Conservation (phyloP, 345 rosid species). For the Populus pruinosa region DNA sequence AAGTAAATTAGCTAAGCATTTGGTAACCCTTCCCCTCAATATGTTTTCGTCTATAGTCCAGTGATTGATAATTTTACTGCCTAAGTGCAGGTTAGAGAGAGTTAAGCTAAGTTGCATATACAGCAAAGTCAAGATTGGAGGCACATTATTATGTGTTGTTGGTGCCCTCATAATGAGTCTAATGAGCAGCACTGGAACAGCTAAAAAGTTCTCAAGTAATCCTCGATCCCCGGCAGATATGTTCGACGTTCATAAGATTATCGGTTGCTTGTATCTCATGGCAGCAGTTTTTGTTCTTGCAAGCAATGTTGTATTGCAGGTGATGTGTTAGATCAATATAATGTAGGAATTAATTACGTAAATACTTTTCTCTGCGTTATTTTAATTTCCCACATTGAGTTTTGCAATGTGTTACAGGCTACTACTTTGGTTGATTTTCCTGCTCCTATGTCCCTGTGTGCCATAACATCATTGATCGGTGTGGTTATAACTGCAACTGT, state of each 20-base stretch:
- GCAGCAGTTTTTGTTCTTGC: slow-evolving; percentile 69
- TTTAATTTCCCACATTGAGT: background rate
- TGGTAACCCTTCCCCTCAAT: background rate
- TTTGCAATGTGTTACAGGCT: slow-evolving; percentile 42
- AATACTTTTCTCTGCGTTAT: background rate
- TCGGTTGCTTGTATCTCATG: slow-evolving; percentile 70
- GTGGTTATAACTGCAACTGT: slow-evolving; percentile 49
- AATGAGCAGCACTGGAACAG: slow-evolving; percentile 55
- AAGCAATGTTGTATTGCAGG: slow-evolving; percentile 72
- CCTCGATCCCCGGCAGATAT: background rate
- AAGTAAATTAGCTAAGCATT: background rate
- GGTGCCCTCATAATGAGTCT: slow-evolving; percentile 82
- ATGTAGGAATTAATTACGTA: background rate
- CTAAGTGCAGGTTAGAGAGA: slow-evolving; percentile 66
- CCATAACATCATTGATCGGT: slow-evolving; percentile 70
- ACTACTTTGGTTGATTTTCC: slow-evolving; percentile 65
- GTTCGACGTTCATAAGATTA: slow-evolving; percentile 47
- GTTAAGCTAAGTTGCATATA: slow-evolving; percentile 59
- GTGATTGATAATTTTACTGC: background rate
- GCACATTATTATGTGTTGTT: slow-evolving; percentile 68
- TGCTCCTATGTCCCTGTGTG: slow-evolving; percentile 82
- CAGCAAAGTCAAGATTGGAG: slow-evolving; percentile 76
- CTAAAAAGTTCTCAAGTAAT: background rate
- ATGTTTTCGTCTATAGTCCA: background rate
- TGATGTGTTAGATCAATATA: background rate